These are phyloP conservation scores for Arabidopsis suecica DNA, from an alignment of 345 rosid species.

Conservation along the genomic window DNA sequence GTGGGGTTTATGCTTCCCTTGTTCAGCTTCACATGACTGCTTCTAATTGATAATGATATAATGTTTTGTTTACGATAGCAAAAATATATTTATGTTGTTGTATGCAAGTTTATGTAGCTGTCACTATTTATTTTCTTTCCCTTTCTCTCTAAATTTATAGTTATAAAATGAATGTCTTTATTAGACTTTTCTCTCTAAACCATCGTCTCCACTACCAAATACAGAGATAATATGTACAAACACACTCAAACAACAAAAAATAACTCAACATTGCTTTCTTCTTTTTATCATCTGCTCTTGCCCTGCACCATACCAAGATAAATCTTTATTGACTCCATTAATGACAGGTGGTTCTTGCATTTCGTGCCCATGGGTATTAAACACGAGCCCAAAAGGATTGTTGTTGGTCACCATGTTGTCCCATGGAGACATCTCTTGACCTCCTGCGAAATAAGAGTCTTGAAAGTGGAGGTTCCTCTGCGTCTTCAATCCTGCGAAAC, in stretches of 20 bases:
- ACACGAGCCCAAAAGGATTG: background rate
- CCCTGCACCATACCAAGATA: background rate
- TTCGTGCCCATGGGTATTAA: background rate
- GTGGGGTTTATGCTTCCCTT: constrained; percentile 73
- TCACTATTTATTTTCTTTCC: background rate
- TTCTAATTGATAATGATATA: background rate
- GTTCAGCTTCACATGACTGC: constrained; percentile 56
- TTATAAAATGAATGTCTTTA: no score
- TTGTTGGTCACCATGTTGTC: background rate
- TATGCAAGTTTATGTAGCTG: no score
- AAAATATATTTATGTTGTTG: no score
- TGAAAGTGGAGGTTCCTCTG: background rate
- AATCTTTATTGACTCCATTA: background rate
- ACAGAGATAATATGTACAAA: no score
- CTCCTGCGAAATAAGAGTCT: background rate
- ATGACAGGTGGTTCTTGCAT: background rate
- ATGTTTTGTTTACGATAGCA: constrained; percentile 6
- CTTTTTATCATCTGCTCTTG: background rate
- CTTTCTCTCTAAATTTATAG: no score
- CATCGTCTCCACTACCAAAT: no score
- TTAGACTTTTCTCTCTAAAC: no score
- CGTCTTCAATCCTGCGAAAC: background rate
- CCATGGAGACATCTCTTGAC: background rate
- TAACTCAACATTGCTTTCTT: background rate
- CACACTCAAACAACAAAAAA: no score